Evolutionary conservation across 2,329 filamentous ascomycete species (phyloP).

Genomic region (Colletotrichum costaricense): DNA sequence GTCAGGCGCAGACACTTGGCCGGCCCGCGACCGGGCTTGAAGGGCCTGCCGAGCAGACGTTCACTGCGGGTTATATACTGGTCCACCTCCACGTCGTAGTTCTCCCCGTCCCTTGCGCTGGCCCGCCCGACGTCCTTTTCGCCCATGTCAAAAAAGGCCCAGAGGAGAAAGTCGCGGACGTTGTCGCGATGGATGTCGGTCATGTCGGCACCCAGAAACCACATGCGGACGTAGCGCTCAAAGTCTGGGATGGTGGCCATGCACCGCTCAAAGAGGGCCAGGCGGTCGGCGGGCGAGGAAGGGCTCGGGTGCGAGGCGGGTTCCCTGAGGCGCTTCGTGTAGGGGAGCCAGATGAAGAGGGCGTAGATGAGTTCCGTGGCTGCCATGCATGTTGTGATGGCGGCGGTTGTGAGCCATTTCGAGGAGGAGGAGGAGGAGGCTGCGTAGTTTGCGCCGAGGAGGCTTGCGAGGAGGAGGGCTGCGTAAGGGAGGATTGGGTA

Average conservation of each 20-base stretch:
- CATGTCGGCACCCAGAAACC: slow-evolving; percentile 72
- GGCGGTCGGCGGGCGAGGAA: slow-evolving; percentile 58
- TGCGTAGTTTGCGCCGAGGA: slow-evolving; percentile 35
- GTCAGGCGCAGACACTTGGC: slow-evolving; percentile 71
- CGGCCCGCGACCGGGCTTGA: slow-evolving; percentile 66
- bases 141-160: slow-evolving; percentile 59
- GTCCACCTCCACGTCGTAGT: slow-evolving; percentile 63
- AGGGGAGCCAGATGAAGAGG: slow-evolving; percentile 55
- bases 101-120: not conserved
- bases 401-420: slow-evolving; percentile 41
- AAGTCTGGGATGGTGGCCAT: slow-evolving; percentile 64
- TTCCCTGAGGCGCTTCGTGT: slow-evolving; percentile 50
- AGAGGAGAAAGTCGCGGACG: slow-evolving; percentile 73
- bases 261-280: slow-evolving; percentile 67
- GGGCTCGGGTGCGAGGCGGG: slow-evolving; percentile 54
- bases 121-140: not conserved
- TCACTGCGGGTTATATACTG: slow-evolving; percentile 64
- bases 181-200: slow-evolving; percentile 75
- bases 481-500: slow-evolving; percentile 60
- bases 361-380: slow-evolving; percentile 56
- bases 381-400: slow-evolving; percentile 34
- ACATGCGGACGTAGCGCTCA: slow-evolving; percentile 68
- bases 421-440: slow-evolving; percentile 34
- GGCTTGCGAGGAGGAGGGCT: slow-evolving; percentile 39
- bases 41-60: slow-evolving; percentile 58